Conservation (phyloP, 768 basidiomycete genomes). For the Boletus subcaerulescens region DNA sequence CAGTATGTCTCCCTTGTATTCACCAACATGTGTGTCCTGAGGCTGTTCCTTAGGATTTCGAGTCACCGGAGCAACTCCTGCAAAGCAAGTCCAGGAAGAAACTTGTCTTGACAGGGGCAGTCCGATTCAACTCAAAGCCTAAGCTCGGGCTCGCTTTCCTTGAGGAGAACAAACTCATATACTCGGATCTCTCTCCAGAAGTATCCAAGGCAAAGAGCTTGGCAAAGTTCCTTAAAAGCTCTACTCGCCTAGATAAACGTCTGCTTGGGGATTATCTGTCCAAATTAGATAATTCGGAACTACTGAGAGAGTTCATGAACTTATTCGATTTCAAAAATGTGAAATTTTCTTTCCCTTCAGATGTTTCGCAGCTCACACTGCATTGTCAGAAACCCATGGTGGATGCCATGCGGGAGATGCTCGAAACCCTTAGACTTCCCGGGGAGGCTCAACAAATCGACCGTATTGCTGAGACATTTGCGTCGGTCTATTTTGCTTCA, state of each 20-base stretch:
- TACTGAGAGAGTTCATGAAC: conserved; percentile 83
- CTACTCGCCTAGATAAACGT: conserved; percentile 86
- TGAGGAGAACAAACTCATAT: conserved; percentile 90
- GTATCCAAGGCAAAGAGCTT: conserved; percentile 64
- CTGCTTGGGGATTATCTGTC: conserved; percentile 92
- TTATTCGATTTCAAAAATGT: conserved; percentile 90
- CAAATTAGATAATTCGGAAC: conserved; percentile 78
- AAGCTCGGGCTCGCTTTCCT: conserved; percentile 87
- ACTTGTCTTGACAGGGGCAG: conserved; percentile 76
- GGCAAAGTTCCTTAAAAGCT: conserved; percentile 83
- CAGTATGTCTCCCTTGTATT: conserved; percentile 40
- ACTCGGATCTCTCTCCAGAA: conserved; percentile 55
- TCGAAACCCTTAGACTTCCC: conserved; percentile 91
- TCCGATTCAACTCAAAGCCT: conserved; percentile 90
- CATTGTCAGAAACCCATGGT: conserved; percentile 80
- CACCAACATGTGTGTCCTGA: not conserved
- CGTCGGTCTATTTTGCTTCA: conserved; percentile 84
- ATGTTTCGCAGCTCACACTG: not conserved
- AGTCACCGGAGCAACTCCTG: conserved; percentile 54
- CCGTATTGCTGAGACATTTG: conserved; percentile 93
- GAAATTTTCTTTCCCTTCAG: conserved; percentile 24
- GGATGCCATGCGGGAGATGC: conserved; percentile 92
- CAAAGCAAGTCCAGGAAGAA: conserved; percentile 83
- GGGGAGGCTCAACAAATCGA: conserved; percentile 94
- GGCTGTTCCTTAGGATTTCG: conserved; percentile 44